Percentiles rank a stretch among this genome's conserved stretches.
These are phyloP conservation scores for Saccharum spontaneum DNA, from an alignment of 176 grass and related monocot genomes.

Conservation along the genomic window DNA sequence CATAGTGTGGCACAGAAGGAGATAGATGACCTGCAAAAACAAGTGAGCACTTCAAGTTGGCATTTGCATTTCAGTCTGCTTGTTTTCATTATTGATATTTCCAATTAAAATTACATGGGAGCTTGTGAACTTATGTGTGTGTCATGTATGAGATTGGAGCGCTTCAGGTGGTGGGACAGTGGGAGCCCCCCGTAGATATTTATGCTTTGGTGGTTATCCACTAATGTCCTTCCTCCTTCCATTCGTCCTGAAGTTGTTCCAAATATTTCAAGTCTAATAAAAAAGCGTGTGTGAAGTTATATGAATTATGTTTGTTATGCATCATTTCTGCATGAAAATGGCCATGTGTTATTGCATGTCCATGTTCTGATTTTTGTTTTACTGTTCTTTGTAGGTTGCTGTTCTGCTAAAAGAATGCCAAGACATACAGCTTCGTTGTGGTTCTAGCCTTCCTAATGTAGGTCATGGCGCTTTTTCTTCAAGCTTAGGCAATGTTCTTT, in stretches of 20 bases:
- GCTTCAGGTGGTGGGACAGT: background rate
- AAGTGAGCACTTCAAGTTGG: conserved; percentile 56
- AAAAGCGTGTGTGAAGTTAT: background rate
- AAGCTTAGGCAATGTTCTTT: conserved; percentile 29
- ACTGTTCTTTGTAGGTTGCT: conserved; percentile 52
- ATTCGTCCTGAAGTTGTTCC: background rate
- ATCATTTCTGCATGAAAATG: background rate
- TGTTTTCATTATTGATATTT: background rate
- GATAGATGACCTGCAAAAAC: conserved; percentile 86
- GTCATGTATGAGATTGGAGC: background rate
- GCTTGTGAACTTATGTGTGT: background rate
- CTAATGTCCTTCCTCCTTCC: background rate
- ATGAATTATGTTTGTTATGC: conserved; percentile 1
- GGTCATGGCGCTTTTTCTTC: conserved; percentile 37
- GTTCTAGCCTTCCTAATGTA: conserved; percentile 45
- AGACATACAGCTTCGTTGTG: conserved; percentile 93
- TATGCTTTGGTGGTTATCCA: background rate
- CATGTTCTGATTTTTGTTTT: conserved; percentile 18
- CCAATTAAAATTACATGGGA: background rate
- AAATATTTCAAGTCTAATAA: conserved; percentile 17
- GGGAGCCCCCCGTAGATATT: background rate
- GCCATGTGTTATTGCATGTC: background rate
- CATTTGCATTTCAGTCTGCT: background rate
- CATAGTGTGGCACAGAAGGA: conserved; percentile 70
- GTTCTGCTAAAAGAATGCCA: conserved; percentile 94